phyloP scores from a whole-genome alignment of 2,329 filamentous ascomycete species.

The Botrytis cinerea region DNA sequence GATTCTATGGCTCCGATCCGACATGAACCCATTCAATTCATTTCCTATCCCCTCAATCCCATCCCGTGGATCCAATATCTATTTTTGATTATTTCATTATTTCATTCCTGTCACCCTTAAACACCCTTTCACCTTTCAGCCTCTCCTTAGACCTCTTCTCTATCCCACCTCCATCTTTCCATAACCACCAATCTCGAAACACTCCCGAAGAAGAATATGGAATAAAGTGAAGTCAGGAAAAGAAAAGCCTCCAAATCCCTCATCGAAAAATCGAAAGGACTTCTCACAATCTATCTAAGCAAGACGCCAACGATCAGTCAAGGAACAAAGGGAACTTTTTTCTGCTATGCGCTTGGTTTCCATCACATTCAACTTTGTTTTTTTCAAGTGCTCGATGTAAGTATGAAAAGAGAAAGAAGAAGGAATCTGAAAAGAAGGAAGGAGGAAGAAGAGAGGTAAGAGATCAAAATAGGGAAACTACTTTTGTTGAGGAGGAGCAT shows the following conservation, averaged over 20 bases:
- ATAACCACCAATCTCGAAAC: background rate
- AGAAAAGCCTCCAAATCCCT: background rate
- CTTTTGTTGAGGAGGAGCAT: slow-evolving; percentile 26
- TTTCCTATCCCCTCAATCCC: background rate
- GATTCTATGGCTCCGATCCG: background rate
- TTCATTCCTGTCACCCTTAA: background rate
- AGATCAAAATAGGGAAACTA: slow-evolving; percentile 23
- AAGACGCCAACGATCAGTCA: slow-evolving; percentile 24
- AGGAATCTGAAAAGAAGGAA: background rate
- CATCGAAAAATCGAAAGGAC: slow-evolving; percentile 15
- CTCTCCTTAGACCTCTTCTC: background rate
- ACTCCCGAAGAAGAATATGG: background rate
- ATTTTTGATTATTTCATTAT: slow-evolving; percentile 6
- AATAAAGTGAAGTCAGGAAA: slow-evolving; percentile 12
- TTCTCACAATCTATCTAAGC: slow-evolving; percentile 25
- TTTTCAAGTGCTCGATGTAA: slow-evolving; percentile 5
- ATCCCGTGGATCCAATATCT: slow-evolving; percentile 13
- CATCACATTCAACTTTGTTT: background rate
- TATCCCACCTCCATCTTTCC: too few relatives aligned
- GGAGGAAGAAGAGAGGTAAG: background rate
- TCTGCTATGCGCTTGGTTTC: background rate
- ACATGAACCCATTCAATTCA: background rate
- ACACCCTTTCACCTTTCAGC: background rate
- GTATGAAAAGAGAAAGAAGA: background rate
- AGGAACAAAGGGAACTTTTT: background rate